Percentiles rank a stretch among this genome's conserved stretches.
Conservation (phyloP, 345 rosid genomes). For the Corchorus olitorius region DNA sequence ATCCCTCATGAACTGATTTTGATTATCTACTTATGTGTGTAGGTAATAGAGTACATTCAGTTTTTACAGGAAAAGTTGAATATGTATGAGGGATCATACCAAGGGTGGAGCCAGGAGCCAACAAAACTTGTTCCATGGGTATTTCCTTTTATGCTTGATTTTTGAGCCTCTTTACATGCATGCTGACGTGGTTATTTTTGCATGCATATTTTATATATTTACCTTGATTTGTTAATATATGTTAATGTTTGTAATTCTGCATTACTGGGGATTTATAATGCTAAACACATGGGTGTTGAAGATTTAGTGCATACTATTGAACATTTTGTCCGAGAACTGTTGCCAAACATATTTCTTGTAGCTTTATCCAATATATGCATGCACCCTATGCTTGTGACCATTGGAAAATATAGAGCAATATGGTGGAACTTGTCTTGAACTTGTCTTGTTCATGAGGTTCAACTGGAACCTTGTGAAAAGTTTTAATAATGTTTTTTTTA, state of each 20-base stretch:
- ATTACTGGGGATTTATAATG: neutral
- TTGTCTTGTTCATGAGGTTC: neutral
- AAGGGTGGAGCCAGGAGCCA: constrained; percentile 63
- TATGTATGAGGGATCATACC: constrained; percentile 68
- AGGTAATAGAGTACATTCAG: constrained; percentile 84
- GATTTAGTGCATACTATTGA: neutral
- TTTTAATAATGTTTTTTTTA: neutral
- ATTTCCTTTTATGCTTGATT: constrained; percentile 18
- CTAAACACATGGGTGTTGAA: constrained; percentile 6
- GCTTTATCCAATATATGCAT: neutral
- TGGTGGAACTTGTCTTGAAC: neutral
- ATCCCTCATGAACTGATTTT: neutral
- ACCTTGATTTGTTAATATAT: neutral
- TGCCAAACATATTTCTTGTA: neutral
- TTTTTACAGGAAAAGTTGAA: constrained; percentile 72
- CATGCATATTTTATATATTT: neutral
- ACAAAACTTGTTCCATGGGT: constrained; percentile 77
- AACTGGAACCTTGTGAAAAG: neutral
- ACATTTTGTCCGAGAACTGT: neutral
- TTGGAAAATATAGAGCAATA: neutral
- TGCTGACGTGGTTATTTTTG: neutral
- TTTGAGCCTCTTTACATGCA: neutral
- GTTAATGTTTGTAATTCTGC: neutral
- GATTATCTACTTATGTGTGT: constrained; percentile 22
- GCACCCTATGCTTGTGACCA: neutral